phyloP scores from a whole-genome alignment of 108 stramenopile genomes.

The Cylindrotheca closterium region DNA sequence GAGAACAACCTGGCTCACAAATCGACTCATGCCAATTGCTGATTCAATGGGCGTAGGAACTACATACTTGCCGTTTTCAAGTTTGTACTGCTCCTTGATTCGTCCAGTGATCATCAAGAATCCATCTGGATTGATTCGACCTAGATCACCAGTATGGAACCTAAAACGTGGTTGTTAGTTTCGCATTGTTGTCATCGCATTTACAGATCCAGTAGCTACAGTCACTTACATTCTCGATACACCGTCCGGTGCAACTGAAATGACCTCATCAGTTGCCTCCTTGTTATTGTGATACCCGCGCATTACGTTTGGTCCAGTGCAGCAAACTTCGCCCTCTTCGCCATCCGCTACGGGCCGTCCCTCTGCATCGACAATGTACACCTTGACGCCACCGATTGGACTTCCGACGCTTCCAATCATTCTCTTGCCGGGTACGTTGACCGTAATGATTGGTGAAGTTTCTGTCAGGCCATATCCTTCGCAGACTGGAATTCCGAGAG shows the following conservation, averaged over 20 bases:
- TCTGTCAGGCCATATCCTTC: constrained; percentile 93
- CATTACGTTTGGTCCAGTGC: constrained; percentile 92
- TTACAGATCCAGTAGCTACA: not conserved
- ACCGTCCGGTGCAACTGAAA: constrained; percentile 82
- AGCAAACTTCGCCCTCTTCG: constrained; percentile 88
- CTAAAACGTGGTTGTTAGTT: too few relatives aligned
- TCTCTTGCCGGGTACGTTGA: constrained; percentile 70
- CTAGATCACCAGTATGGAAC: constrained; percentile 91
- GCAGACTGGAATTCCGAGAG: constrained; percentile 84
- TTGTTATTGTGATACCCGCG: constrained; percentile 90
- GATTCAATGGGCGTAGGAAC: constrained; percentile 91
- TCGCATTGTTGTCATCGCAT: not conserved
- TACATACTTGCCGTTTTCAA: constrained; percentile 97
- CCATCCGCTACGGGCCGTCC: constrained; percentile 65
- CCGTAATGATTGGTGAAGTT: constrained; percentile 80
- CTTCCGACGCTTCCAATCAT: constrained; percentile 75
- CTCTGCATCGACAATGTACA: constrained; percentile 68
- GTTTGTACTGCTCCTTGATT: constrained; percentile 95
- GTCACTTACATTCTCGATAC: constrained; percentile 74
- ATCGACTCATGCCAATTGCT: constrained; percentile 83
- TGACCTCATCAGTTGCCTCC: constrained; percentile 90
- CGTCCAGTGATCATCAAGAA: constrained; percentile 81
- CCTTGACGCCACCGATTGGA: constrained; percentile 74
- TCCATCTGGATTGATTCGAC: constrained; percentile 64
- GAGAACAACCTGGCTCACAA: constrained; percentile 89